phyloP scores from a whole-genome alignment of 1,284 basidiomycete genomes.

The Chondrostereum purpureum region DNA sequence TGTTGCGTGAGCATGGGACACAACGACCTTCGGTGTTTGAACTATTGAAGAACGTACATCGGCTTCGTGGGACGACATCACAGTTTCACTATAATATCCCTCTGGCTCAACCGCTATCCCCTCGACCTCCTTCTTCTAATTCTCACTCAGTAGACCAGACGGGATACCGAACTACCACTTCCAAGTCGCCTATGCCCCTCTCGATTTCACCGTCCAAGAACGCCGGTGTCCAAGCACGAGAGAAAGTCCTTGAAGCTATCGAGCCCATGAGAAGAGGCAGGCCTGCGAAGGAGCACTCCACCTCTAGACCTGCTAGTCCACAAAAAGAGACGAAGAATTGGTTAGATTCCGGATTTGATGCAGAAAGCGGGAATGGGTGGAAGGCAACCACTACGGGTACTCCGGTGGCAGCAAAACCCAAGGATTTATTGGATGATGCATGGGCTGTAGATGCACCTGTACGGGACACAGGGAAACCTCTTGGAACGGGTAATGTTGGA shows the following conservation, averaged over 20 bases:
- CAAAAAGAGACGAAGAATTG: constrained; percentile 32
- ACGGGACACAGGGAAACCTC: constrained; percentile 9
- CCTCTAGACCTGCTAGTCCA: constrained; percentile 33
- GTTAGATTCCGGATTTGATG: constrained; percentile 34
- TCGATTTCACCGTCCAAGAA: constrained; percentile 25
- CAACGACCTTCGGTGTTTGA: constrained; percentile 83
- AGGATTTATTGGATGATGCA: constrained; percentile 29
- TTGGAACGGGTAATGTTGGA: constrained; percentile 21
- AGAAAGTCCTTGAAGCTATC: constrained; percentile 69
- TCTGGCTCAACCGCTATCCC: constrained; percentile 39
- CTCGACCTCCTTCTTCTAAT: constrained; percentile 24
- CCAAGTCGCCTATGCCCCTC: neutral
- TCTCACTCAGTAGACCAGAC: constrained; percentile 20
- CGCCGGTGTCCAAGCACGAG: constrained; percentile 58
- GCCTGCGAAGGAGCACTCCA: constrained; percentile 32
- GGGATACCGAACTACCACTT: constrained; percentile 13
- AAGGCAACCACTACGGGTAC: constrained; percentile 30
- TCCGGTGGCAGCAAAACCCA: constrained; percentile 15
- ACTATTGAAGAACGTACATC: constrained; percentile 69
- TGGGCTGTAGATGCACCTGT: constrained; percentile 35
- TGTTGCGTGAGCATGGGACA: constrained; percentile 81
- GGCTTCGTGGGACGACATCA: constrained; percentile 78
- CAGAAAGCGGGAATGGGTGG: constrained; percentile 51
- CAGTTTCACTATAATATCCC: constrained; percentile 63
- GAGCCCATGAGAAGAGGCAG: constrained; percentile 73